A percentile compares a stretch with the other conserved stretches of the same genome.
phyloP scores from a whole-genome alignment of 371 early-diverging fungal genomes.

The Saksenaea vasiformis region DNA sequence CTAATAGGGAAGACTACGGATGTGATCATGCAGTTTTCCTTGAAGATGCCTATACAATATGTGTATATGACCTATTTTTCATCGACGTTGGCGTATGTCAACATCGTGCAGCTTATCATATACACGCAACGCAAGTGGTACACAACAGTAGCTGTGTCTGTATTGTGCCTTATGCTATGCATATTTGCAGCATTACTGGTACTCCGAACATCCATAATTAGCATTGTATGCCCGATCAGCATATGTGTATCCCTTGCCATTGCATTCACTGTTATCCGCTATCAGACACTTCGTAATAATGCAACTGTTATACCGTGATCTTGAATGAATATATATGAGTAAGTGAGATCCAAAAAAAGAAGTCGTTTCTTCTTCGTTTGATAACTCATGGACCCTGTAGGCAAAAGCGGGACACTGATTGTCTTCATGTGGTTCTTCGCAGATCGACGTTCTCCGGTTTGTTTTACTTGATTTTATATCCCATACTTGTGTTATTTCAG shows the following conservation, averaged over 20 bases:
- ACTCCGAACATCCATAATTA: not conserved
- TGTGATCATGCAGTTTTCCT: not conserved
- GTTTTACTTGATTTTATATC: no score
- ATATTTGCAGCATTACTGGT: not conserved
- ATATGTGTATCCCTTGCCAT: not conserved
- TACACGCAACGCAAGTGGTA: not conserved
- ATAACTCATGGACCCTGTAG: no score
- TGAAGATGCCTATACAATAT: not conserved
- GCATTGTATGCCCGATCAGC: not conserved
- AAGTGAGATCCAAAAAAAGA: no score
- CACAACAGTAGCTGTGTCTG: not conserved
- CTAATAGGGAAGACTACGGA: not conserved
- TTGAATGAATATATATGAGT: no score
- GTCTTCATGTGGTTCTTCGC: no score
- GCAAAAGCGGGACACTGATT: no score
- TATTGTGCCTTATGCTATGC: not conserved
- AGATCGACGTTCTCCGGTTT: no score
- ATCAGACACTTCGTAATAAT: not conserved
- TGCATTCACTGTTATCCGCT: not conserved
- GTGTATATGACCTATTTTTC: constrained; percentile 2
- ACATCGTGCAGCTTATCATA: constrained; percentile 1
- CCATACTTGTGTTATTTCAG: no score
- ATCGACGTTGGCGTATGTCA: not conserved
- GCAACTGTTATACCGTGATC: not conserved
- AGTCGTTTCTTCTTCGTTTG: no score